phyloP scores from a whole-genome alignment of 2,329 filamentous ascomycete species.

The Dactylellina sp. region DNA sequence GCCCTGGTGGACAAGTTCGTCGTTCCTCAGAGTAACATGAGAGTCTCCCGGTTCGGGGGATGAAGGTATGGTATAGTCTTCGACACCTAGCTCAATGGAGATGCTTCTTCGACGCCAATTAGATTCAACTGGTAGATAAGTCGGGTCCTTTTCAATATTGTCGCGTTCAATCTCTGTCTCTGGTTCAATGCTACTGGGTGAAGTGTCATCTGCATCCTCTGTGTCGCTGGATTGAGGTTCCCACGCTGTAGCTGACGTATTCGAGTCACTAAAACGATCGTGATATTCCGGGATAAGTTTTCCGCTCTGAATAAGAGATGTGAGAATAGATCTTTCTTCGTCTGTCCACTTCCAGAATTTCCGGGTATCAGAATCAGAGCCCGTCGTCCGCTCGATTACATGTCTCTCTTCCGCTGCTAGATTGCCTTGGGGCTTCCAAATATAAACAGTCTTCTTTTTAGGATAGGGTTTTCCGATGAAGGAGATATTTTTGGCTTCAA shows the following conservation, averaged over 20 bases:
- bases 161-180: background rate
- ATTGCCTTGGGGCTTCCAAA: conserved; percentile 15
- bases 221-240: background rate
- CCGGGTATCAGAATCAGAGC: background rate
- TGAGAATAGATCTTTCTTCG: background rate
- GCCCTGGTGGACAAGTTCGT: too few species aligned
- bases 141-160: background rate
- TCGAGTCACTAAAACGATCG: background rate
- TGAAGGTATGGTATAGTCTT: too few species aligned
- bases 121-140: too few species aligned
- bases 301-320: conserved; percentile 7
- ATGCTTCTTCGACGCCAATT: too few species aligned
- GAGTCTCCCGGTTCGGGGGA: too few species aligned
- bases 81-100: too few species aligned
- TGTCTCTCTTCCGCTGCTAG: background rate
- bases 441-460: conserved; percentile 24
- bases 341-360: conserved; percentile 19
- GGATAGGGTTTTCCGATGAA: conserved; percentile 27
- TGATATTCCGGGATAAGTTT: conserved; percentile 15
- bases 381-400: conserved; percentile 8
- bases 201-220: background rate
- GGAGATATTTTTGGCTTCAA: background rate
- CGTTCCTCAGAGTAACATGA: too few species aligned
- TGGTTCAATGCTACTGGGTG: background rate
- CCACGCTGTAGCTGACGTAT: background rate